These are phyloP conservation scores for Alternaria ventricosa DNA, from an alignment of 2,329 filamentous ascomycete species.

Conservation along the genomic window DNA sequence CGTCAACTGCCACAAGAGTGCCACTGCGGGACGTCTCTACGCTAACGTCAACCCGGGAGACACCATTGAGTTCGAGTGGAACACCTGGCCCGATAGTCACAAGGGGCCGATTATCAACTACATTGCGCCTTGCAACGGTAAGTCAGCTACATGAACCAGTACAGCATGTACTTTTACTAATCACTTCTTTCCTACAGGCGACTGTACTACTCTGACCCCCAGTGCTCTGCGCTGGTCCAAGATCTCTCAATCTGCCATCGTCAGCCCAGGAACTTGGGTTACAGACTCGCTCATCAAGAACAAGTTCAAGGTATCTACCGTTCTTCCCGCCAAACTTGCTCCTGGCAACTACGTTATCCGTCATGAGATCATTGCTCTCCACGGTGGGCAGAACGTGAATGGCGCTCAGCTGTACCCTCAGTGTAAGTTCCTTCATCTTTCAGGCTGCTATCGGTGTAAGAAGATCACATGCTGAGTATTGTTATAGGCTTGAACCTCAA, in stretches of 20 bases:
- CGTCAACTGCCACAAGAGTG: constrained; percentile 51
- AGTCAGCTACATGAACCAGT: not conserved
- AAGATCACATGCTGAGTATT: not conserved
- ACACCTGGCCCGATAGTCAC: constrained; percentile 45
- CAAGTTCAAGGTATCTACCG: constrained; percentile 55
- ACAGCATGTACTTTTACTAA: not conserved
- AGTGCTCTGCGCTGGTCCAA: constrained; percentile 43
- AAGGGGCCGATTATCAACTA: constrained; percentile 50
- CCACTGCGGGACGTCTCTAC: constrained; percentile 42
- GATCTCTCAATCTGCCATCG: constrained; percentile 38
- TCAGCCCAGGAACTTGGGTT: constrained; percentile 41
- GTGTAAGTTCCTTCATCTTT: constrained; percentile 38
- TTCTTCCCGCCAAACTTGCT: constrained; percentile 53
- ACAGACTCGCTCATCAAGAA: constrained; percentile 49
- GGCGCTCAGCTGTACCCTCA: constrained; percentile 61
- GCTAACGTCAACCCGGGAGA: constrained; percentile 45
- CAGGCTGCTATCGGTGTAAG: not conserved
- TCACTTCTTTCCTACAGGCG: constrained; percentile 18
- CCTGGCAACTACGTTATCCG: constrained; percentile 62
- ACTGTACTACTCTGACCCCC: constrained; percentile 39
- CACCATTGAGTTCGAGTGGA: constrained; percentile 45
- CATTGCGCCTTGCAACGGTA: constrained; percentile 46
- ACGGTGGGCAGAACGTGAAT: constrained; percentile 51
- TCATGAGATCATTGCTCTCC: constrained; percentile 61
- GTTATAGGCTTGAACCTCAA: constrained; percentile 37